Evolutionary conservation across 2,329 filamentous ascomycete species (phyloP).

Genomic region (Cadophora sp.): DNA sequence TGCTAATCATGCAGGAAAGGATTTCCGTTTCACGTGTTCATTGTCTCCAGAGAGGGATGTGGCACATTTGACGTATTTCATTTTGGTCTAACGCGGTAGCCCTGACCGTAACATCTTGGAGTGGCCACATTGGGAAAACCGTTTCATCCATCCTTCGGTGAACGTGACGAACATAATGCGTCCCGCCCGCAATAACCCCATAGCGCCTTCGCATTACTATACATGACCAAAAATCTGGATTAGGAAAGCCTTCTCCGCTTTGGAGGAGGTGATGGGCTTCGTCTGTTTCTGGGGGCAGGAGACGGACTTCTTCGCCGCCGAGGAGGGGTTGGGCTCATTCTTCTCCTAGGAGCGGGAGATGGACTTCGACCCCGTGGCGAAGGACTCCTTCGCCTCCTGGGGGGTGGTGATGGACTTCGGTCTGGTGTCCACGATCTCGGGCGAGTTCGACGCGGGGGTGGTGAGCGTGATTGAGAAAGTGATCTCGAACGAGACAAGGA

Average conservation of each 20-base stretch:
- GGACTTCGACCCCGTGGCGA: slow-evolving; percentile 35
- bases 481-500: slow-evolving; percentile 24
- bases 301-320: slow-evolving; percentile 18
- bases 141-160: not conserved
- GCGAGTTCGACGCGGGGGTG: slow-evolving; percentile 28
- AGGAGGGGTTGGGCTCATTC: slow-evolving; percentile 14
- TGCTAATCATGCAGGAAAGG: not conserved
- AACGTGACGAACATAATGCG: not conserved
- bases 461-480: slow-evolving; percentile 30
- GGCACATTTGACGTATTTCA: slow-evolving; percentile 11
- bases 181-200: slow-evolving; percentile 1
- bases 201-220: slow-evolving; percentile 15
- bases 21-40: not conserved
- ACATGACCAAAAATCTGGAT: not conserved
- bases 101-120: not conserved
- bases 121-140: not conserved
- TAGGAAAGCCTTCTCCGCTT: slow-evolving; percentile 20
- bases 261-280: slow-evolving; percentile 19
- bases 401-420: slow-evolving; percentile 17
- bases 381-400: slow-evolving; percentile 25
- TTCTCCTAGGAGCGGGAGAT: slow-evolving; percentile 15
- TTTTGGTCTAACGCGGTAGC: not conserved
- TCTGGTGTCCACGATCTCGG: slow-evolving; percentile 22
- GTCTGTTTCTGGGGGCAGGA: not conserved
- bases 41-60: not conserved